These are phyloP conservation scores for Saturnispora sekii DNA, from an alignment of 805 yeast species.

Conservation along the genomic window DNA sequence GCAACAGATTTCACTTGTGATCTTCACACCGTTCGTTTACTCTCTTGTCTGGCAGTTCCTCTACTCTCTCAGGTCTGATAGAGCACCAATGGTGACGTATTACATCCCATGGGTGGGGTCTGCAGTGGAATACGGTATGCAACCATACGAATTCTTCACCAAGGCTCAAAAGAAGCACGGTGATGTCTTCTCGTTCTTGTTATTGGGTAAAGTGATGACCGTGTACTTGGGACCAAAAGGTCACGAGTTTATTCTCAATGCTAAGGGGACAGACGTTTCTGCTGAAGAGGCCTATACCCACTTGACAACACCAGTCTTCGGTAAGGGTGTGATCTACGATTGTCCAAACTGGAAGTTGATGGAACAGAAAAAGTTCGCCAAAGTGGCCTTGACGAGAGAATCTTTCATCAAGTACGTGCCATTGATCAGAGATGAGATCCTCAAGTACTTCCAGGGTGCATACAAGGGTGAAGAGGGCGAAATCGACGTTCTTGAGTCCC, in stretches of 20 bases:
- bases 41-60: slow-evolving; percentile 56
- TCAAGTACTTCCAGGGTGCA: slow-evolving; percentile 46
- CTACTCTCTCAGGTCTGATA: slow-evolving; percentile 64
- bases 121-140: slow-evolving; percentile 81
- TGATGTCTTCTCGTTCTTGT: slow-evolving; percentile 82
- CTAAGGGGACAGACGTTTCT: slow-evolving; percentile 78
- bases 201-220: slow-evolving; percentile 88
- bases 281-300: slow-evolving; percentile 96
- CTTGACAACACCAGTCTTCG: slow-evolving; percentile 98
- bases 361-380: slow-evolving; percentile 98
- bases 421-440: slow-evolving; percentile 67
- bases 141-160: slow-evolving; percentile 85
- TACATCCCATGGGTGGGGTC: slow-evolving; percentile 96
- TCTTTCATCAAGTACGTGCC: slow-evolving; percentile 85
- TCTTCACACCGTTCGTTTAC: slow-evolving; percentile 52
- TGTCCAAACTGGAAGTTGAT: slow-evolving; percentile 88
- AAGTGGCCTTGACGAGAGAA: slow-evolving; percentile 77
- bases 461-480: slow-evolving; percentile 41
- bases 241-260: slow-evolving; percentile 90
- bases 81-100: slow-evolving; percentile 85
- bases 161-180: slow-evolving; percentile 76
- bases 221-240: slow-evolving; percentile 97
- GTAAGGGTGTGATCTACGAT: slow-evolving; percentile 95
- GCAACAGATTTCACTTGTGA: slow-evolving; percentile 26
- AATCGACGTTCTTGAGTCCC: slow-evolving; percentile 66